Conservation (phyloP, 805 yeast species). For the Suhomyces tanzawaensis region DNA sequence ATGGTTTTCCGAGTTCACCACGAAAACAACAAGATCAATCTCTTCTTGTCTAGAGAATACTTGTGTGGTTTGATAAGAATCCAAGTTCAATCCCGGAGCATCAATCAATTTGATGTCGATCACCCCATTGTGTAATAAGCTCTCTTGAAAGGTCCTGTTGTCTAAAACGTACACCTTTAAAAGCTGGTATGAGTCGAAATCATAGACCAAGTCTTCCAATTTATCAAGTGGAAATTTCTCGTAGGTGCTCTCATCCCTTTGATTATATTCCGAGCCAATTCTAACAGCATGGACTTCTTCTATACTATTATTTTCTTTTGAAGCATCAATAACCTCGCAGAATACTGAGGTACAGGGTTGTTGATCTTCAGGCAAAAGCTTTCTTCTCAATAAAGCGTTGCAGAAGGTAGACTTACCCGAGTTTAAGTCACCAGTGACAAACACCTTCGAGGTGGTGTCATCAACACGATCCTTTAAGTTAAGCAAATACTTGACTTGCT, state of each 20-base stretch:
- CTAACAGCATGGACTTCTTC: slow-evolving; percentile 95
- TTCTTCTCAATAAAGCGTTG: slow-evolving; percentile 77
- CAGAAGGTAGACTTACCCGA: slow-evolving; percentile 97
- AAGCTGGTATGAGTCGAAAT: slow-evolving; percentile 66
- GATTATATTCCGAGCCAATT: slow-evolving; percentile 50
- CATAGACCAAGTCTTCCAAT: slow-evolving; percentile 68
- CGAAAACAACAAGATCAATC: slow-evolving; percentile 93
- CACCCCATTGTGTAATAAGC: slow-evolving; percentile 82
- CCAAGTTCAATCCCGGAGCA: slow-evolving; percentile 96
- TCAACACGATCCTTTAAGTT: slow-evolving; percentile 80
- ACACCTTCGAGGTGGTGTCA: slow-evolving; percentile 88
- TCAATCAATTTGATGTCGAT: slow-evolving; percentile 91
- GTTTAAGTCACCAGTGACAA: slow-evolving; percentile 95
- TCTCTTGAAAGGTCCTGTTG: slow-evolving; percentile 59
- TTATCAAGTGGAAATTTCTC: slow-evolving; percentile 51
- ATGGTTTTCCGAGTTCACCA: slow-evolving; percentile 94
- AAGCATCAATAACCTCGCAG: slow-evolving; percentile 87
- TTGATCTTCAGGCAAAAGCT: slow-evolving; percentile 89
- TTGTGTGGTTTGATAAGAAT: slow-evolving; percentile 90
- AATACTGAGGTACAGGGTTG: slow-evolving; percentile 97
- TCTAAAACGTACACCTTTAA: slow-evolving; percentile 84
- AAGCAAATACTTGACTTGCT: slow-evolving; percentile 62
- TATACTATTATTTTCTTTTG: slow-evolving; percentile 59
- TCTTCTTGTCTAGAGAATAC: slow-evolving; percentile 96
- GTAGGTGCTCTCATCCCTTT: slow-evolving; percentile 64